Conservation (phyloP, 23 red algal genomes). For the Gracilaria domingensis region DNA sequence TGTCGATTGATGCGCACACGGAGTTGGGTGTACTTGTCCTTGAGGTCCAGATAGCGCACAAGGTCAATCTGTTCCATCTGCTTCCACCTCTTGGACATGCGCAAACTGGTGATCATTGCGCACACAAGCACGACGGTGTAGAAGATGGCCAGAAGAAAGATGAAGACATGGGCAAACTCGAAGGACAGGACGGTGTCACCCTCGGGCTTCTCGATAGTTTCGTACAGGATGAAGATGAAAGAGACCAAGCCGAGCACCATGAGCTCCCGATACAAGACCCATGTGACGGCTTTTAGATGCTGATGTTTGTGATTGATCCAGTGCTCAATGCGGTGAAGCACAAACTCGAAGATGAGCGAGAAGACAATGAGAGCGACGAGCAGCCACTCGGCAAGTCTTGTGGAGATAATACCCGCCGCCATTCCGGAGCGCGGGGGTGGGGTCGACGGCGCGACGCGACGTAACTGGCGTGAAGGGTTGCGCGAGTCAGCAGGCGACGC, state of each 20-base stretch:
- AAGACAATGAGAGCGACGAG: constrained; percentile 74
- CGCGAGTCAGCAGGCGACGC: neutral
- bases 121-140: constrained; percentile 68
- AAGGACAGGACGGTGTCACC: constrained; percentile 65
- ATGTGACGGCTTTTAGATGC: constrained; percentile 51
- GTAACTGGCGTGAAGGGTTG: neutral
- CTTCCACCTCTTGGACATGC: constrained; percentile 67
- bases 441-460: neutral
- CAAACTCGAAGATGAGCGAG: constrained; percentile 53
- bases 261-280: constrained; percentile 80
- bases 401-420: constrained; percentile 40
- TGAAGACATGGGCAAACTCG: constrained; percentile 85
- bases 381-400: constrained; percentile 76
- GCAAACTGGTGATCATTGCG: constrained; percentile 54
- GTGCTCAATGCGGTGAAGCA: constrained; percentile 67
- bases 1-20: constrained; percentile 33
- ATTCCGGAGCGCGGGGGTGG: neutral
- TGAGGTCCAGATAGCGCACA: constrained; percentile 68
- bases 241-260: constrained; percentile 80
- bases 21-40: constrained; percentile 70
- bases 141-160: constrained; percentile 87
- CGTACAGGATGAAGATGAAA: constrained; percentile 73
- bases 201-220: constrained; percentile 47
- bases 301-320: constrained; percentile 72
- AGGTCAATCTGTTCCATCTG: constrained; percentile 74